These are phyloP conservation scores for Phytopythium sindhum DNA, from an alignment of 352 stramenopile species.

Conservation along the genomic window DNA sequence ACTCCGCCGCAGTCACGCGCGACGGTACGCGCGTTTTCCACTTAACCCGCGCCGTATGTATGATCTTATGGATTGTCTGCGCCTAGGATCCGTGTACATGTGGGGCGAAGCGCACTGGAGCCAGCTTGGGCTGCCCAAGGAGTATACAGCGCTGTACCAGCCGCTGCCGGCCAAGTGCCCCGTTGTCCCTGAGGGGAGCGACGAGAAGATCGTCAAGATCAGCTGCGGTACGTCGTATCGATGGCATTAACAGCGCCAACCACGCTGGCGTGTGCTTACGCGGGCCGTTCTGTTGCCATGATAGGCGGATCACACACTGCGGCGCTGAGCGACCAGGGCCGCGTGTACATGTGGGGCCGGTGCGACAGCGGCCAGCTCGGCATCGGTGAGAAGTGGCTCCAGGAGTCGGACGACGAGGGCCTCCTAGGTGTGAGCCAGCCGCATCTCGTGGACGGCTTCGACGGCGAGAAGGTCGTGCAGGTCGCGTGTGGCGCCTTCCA, in stretches of 20 bases:
- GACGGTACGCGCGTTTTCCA: slow-evolving; percentile 30
- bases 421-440: slow-evolving; percentile 53
- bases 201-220: slow-evolving; percentile 68
- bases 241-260: too few species aligned
- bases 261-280: background rate
- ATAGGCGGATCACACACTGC: slow-evolving; percentile 65
- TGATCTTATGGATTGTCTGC: background rate
- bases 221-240: slow-evolving; percentile 47
- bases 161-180: slow-evolving; percentile 63
- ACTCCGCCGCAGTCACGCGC: slow-evolving; percentile 70
- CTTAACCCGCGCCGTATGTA: background rate
- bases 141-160: slow-evolving; percentile 59
- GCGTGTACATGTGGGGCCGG: slow-evolving; percentile 77
- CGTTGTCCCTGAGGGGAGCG: slow-evolving; percentile 37
- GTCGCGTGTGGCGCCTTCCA: slow-evolving; percentile 82
- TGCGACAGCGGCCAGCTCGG: slow-evolving; percentile 77
- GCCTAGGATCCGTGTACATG: slow-evolving; percentile 63
- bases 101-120: slow-evolving; percentile 84
- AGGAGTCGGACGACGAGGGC: slow-evolving; percentile 57
- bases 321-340: slow-evolving; percentile 60
- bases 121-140: slow-evolving; percentile 66
- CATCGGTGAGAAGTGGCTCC: slow-evolving; percentile 59
- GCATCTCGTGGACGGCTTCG: slow-evolving; percentile 62
- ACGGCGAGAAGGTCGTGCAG: slow-evolving; percentile 69
- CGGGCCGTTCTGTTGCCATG: background rate